Conservation (phyloP, 345 rosid genomes). For the Hibiscus trionum region DNA sequence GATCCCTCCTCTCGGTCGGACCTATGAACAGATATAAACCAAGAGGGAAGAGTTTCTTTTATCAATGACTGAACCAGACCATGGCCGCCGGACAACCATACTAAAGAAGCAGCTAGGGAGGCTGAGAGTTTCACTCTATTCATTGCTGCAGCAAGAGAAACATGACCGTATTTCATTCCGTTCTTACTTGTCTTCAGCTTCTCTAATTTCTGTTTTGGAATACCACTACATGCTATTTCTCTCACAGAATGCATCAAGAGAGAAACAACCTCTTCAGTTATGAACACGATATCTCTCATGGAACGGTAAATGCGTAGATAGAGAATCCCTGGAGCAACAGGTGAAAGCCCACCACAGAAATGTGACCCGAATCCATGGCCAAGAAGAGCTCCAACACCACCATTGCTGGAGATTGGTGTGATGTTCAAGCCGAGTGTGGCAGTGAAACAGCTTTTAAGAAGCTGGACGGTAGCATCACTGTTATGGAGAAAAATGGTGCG, state of each 20-base stretch:
- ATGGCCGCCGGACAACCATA: constrained; percentile 80
- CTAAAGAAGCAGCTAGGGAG: constrained; percentile 80
- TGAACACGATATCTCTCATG: constrained; percentile 58
- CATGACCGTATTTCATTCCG: constrained; percentile 60
- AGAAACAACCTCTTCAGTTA: constrained; percentile 70
- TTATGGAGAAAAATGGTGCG: constrained; percentile 90
- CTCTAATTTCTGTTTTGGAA: constrained; percentile 39
- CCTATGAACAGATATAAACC: constrained; percentile 73
- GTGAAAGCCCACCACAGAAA: constrained; percentile 70
- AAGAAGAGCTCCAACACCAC: constrained; percentile 90
- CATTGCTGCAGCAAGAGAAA: constrained; percentile 73
- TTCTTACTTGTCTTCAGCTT: constrained; percentile 53
- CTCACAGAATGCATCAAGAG: constrained; percentile 71
- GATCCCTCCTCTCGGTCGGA: constrained; percentile 41
- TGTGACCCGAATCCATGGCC: constrained; percentile 96
- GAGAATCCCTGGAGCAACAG: constrained; percentile 94
- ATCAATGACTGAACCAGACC: constrained; percentile 67
- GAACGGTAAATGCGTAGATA: constrained; percentile 72
- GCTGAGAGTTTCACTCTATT: constrained; percentile 77
- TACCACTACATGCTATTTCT: constrained; percentile 57
- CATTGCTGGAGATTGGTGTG: constrained; percentile 48
- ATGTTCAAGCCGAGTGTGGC: constrained; percentile 63
- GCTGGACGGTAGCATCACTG: constrained; percentile 78
- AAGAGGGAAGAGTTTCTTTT: constrained; percentile 82
- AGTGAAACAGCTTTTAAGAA: constrained; percentile 82